Evolutionary conservation across 192 early-diverging fungal species (phyloP).

Genomic region (Rhizophagus sp.): DNA sequence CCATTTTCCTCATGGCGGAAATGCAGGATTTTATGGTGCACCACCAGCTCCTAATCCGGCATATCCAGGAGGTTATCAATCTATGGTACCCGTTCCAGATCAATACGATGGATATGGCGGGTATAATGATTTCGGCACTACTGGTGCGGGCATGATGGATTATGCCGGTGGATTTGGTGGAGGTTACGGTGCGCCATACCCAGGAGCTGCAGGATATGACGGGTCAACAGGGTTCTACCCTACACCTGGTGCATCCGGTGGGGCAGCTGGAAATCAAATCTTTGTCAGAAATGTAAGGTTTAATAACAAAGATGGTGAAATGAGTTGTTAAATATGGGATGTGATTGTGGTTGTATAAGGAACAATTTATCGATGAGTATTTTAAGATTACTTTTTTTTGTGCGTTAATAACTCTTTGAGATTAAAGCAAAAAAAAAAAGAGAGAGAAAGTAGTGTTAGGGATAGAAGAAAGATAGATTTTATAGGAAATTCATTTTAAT

Average conservation of each 20-base stretch:
- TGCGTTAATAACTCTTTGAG: not conserved
- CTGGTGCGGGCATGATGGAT: constrained; percentile 34
- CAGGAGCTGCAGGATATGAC: constrained; percentile 19
- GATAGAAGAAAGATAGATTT: not conserved
- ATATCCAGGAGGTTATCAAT: not conserved
- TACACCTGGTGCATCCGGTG: constrained; percentile 26
- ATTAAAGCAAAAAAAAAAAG: not conserved
- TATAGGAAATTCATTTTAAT: not conserved
- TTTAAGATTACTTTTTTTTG: not conserved
- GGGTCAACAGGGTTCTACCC: constrained; percentile 21
- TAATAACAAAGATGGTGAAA: not conserved
- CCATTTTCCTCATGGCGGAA: constrained; percentile 11
- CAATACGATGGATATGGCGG: constrained; percentile 32
- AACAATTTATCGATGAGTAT: not conserved
- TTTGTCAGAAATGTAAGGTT: constrained; percentile 47
- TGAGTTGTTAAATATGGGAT: not conserved
- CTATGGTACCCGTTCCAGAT: constrained; percentile 23
- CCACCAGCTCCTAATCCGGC: not conserved
- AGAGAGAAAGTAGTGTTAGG: not conserved
- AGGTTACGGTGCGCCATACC: constrained; percentile 19
- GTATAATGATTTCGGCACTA: constrained; percentile 27
- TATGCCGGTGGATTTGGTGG: constrained; percentile 30
- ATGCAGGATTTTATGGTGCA: constrained; percentile 26
- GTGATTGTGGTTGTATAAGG: not conserved
- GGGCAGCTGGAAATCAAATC: constrained; percentile 39